Percentiles rank a stretch among this genome's conserved stretches.
Evolutionary conservation across 2,329 filamentous ascomycete species (phyloP).

Genomic region (Cladophialophora exuberans): DNA sequence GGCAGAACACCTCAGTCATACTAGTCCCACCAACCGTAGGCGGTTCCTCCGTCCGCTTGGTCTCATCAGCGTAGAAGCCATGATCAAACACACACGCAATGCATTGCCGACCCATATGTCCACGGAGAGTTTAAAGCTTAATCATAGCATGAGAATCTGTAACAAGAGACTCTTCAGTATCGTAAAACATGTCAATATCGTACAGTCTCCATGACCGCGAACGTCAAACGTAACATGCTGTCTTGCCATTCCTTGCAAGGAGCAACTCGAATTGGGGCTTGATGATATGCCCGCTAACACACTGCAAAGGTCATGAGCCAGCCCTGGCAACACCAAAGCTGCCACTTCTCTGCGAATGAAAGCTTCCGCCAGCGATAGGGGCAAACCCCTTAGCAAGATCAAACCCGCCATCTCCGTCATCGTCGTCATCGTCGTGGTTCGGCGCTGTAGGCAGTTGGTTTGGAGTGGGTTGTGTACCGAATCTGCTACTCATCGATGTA

Average conservation of each 20-base stretch:
- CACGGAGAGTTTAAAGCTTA: background rate
- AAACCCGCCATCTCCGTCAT: constrained; percentile 49
- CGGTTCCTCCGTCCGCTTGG: background rate
- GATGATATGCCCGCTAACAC: too few relatives aligned
- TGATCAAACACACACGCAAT: background rate
- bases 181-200: constrained; percentile 4
- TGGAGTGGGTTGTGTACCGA: constrained; percentile 9
- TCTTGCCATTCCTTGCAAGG: too few relatives aligned
- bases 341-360: constrained; percentile 29
- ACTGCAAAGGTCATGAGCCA: constrained; percentile 23
- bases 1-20: too few relatives aligned
- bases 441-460: constrained; percentile 17
- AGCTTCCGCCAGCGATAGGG: constrained; percentile 44
- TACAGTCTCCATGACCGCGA: background rate
- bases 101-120: constrained; percentile 1
- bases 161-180: background rate
- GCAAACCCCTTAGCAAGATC: constrained; percentile 53
- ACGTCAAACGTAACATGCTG: too few relatives aligned
- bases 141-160: background rate
- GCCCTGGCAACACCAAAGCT: constrained; percentile 25
- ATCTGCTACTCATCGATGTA: background rate
- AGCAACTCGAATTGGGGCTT: too few relatives aligned
- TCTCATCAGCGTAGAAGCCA: background rate
- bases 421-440: constrained; percentile 34
- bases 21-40: background rate